Evolutionary conservation across 2,329 filamentous ascomycete species (phyloP).

Genomic region (Dichotomopilus funicola): DNA sequence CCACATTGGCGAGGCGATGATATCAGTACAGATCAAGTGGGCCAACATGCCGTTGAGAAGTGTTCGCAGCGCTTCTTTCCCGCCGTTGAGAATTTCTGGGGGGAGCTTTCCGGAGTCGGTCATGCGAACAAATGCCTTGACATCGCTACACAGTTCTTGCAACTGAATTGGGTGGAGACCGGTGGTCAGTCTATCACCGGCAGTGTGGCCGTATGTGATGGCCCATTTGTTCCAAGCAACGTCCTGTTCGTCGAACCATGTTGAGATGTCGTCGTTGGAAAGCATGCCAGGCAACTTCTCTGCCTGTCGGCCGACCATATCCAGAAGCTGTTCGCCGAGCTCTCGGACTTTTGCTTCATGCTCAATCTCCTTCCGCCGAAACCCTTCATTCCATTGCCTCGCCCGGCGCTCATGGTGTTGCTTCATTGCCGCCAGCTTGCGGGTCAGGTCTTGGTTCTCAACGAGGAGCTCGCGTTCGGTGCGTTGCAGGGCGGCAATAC

Average conservation of each 20-base stretch:
- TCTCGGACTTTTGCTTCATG: constrained; percentile 12
- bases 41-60: constrained; percentile 12
- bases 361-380: constrained; percentile 8
- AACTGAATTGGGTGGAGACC: constrained; percentile 12
- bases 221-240: constrained; percentile 6
- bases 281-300: not conserved
- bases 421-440: constrained; percentile 4
- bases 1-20: constrained; percentile 7
- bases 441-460: constrained; percentile 13
- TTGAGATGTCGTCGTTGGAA: constrained; percentile 6
- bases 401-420: constrained; percentile 9
- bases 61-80: constrained; percentile 5
- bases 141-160: constrained; percentile 5
- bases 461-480: constrained; percentile 12
- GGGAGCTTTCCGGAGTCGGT: constrained; percentile 2
- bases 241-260: constrained; percentile 11
- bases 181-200: constrained; percentile 1
- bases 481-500: constrained; percentile 9
- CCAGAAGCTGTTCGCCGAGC: constrained; percentile 8
- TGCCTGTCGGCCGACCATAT: not conserved
- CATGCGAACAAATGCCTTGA: constrained; percentile 10
- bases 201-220: not conserved
- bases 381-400: constrained; percentile 7
- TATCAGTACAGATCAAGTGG: constrained; percentile 10
- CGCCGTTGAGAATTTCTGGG: not conserved